These are phyloP conservation scores for Amniculicola lignicola DNA, from an alignment of 495 filamentous ascomycete species.

Conservation along the genomic window DNA sequence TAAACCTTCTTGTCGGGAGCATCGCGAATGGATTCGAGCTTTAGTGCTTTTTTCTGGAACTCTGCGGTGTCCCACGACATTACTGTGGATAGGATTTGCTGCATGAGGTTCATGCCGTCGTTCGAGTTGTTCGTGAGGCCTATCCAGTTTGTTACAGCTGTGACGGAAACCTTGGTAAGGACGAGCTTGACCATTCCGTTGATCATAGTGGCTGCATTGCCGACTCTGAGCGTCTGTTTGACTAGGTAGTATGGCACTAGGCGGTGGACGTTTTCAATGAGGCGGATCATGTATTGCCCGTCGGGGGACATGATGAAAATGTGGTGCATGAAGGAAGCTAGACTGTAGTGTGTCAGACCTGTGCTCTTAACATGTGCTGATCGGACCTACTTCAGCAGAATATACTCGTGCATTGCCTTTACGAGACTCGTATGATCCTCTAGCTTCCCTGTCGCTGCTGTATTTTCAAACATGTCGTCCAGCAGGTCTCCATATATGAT, in stretches of 20 bases:
- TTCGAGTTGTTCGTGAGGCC: constrained; percentile 55
- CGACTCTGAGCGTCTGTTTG: constrained; percentile 60
- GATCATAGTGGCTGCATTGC: constrained; percentile 68
- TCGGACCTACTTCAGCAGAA: constrained; percentile 51
- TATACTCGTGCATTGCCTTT: constrained; percentile 56
- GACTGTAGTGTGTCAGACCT: constrained; percentile 37
- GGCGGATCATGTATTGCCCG: constrained; percentile 58
- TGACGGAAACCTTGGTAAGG: constrained; percentile 61
- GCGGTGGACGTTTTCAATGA: constrained; percentile 56
- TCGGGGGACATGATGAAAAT: constrained; percentile 60
- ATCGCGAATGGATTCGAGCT: constrained; percentile 52
- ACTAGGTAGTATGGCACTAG: constrained; percentile 60
- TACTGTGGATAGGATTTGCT: constrained; percentile 62
- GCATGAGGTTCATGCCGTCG: constrained; percentile 67
- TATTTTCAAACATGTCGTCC: constrained; percentile 55
- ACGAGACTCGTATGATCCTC: constrained; percentile 56
- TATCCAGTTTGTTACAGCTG: constrained; percentile 63
- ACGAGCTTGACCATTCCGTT: constrained; percentile 61
- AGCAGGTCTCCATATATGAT: constrained; percentile 58
- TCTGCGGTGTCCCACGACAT: constrained; percentile 59
- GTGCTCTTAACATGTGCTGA: not conserved
- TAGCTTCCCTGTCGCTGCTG: constrained; percentile 52
- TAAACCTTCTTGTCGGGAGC: constrained; percentile 50
- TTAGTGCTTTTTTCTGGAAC: constrained; percentile 52
- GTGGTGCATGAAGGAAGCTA: constrained; percentile 63